These are phyloP conservation scores for Glycine soja DNA, from an alignment of 306 rosid genomes.

Conservation along the genomic window DNA sequence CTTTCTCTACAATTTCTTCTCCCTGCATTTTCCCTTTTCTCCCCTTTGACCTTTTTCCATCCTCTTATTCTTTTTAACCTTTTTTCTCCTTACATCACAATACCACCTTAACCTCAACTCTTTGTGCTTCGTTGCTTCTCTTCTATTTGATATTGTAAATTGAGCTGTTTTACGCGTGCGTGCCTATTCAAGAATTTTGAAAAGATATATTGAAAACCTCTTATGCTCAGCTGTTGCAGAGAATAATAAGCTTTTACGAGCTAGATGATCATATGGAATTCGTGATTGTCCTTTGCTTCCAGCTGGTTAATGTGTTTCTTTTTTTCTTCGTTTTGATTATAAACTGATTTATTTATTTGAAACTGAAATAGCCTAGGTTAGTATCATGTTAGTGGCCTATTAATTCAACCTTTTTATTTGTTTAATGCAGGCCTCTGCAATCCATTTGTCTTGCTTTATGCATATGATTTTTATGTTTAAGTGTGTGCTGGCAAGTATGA, in stretches of 20 bases:
- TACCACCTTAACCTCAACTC: neutral
- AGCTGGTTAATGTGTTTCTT: neutral
- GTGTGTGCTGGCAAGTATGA: too few species aligned
- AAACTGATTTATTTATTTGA: neutral
- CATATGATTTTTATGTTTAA: too few species aligned
- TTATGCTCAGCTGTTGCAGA: neutral
- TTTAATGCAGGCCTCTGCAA: too few species aligned
- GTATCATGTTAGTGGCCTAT: neutral
- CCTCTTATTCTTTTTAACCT: neutral
- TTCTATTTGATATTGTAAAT: neutral
- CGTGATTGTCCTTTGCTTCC: neutral
- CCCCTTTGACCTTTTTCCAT: neutral
- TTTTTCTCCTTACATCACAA: neutral
- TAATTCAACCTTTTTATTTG: neutral
- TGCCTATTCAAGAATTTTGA: neutral
- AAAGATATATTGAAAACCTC: neutral
- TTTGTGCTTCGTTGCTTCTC: neutral
- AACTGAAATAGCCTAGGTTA: neutral
- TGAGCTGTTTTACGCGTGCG: neutral
- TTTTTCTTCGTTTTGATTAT: neutral
- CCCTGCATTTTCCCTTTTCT: too few species aligned
- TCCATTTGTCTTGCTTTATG: too few species aligned
- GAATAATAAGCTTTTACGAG: constrained; percentile 7
- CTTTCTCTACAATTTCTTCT: neutral
- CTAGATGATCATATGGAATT: constrained; percentile 17